Evolutionary conservation across 2,329 filamentous ascomycete genomes (phyloP), one percentile per base, ranked within the genome.

Genomic region (Hysterium pulicare): DNA sequence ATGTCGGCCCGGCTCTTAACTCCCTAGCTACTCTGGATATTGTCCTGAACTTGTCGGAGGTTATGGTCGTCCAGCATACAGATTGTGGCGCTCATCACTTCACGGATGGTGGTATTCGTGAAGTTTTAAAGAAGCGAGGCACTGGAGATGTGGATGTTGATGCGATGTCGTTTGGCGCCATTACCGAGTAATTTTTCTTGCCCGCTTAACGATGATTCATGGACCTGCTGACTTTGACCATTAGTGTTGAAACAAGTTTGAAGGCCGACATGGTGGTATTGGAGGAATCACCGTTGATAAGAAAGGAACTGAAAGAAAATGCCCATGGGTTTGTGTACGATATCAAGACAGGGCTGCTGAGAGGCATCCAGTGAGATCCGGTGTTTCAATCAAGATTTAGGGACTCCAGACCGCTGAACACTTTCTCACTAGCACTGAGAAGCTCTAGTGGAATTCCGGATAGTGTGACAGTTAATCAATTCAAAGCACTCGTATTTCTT

Each of bases 11-110:
- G 9, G 44, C 38, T 20, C 38, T 57, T 3, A 44, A 49, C 10
- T 51, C 54, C 22, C 46, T 59, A 17, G 33, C 58, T 6, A 45
- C 51, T 35, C 40, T 59, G 2, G 53, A 62, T 36, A 33, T 40
- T 13, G 42, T 55, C 19, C 11, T 56, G 11, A 33, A 26, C 3
- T 36, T 59, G 16, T 43, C 40, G 5, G 48, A 61, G 8, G 32
- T 44, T 15, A 33, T 44, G 35, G 32, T 44, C 9, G 30, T 44
- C 19, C 41, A 44, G n/a, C 41, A 44, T 20, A 44, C 35, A 16
- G 41, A 40, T 20, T 40, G 41, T 19, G 36, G 41, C n/a, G 31
- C 41, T 17, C 39, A 23, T 6, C 41, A 44, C 28, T 40, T 44
- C 24, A 42, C 20, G 13, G 28, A 42, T 6, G 33, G 31, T 21